Percentiles rank a stretch among this genome's conserved stretches.
Evolutionary conservation across 2,329 filamentous ascomycete genomes (phyloP).

Genomic region (Aureobasidium sp.): DNA sequence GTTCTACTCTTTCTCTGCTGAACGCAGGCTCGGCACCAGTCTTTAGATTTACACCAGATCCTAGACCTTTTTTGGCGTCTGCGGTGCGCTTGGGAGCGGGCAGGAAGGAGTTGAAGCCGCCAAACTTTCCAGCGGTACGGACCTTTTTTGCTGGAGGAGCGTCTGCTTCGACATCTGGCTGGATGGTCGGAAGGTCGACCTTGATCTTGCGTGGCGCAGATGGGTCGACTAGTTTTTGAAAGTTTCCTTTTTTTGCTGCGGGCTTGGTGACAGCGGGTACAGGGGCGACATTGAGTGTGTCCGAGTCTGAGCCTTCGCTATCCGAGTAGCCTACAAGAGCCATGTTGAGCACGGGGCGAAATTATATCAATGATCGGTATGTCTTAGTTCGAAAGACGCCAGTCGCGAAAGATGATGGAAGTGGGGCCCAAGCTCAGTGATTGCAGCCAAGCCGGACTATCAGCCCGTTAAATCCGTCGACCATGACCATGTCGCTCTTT

Average conservation of each 20-base stretch:
- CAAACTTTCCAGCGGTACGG: constrained; percentile 59
- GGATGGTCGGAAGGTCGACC: constrained; percentile 62
- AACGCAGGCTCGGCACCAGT: constrained; percentile 81
- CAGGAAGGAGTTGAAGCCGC: constrained; percentile 78
- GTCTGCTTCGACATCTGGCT: constrained; percentile 40
- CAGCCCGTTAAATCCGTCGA: background rate
- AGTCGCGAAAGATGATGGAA: background rate
- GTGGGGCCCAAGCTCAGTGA: background rate
- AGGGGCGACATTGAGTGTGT: constrained; percentile 25
- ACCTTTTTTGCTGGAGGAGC: constrained; percentile 65
- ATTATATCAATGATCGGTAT: background rate
- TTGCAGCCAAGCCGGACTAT: background rate
- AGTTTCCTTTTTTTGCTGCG: constrained; percentile 48
- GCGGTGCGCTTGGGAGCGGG: constrained; percentile 66
- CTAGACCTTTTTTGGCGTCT: constrained; percentile 31
- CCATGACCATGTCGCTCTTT: background rate
- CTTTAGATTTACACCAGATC: constrained; percentile 63
- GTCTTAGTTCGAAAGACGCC: background rate
- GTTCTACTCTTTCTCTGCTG: constrained; percentile 48
- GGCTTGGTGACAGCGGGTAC: constrained; percentile 33
- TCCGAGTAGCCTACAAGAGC: constrained; percentile 78
- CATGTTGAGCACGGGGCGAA: constrained; percentile 44
- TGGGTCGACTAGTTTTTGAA: constrained; percentile 75
- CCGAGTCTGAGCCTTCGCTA: constrained; percentile 63
- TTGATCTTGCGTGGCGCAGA: constrained; percentile 77